Conservation (phyloP, 2,329 filamentous ascomycete species). For the Pseudogymnoascus sp. region DNA sequence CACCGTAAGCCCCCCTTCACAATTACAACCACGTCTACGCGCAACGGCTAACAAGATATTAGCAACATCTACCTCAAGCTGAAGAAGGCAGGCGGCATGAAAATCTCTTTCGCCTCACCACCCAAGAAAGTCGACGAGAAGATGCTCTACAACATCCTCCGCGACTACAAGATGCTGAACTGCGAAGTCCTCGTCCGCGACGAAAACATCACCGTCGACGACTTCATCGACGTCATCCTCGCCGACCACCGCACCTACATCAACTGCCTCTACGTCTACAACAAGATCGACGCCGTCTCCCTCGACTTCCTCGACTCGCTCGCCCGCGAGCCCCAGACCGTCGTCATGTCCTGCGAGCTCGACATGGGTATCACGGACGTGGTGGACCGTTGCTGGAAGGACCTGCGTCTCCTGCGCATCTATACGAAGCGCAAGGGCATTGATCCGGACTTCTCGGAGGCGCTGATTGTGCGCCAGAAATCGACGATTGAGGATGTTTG, state of each 20-base stretch:
- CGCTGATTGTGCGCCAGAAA: slow-evolving; percentile 82
- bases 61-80: slow-evolving; percentile 96
- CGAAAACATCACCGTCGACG: slow-evolving; percentile 91
- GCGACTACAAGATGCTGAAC: slow-evolving; percentile 98
- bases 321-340: slow-evolving; percentile 86
- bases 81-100: slow-evolving; percentile 97
- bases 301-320: slow-evolving; percentile 89
- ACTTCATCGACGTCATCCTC: slow-evolving; percentile 99
- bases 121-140: slow-evolving; percentile 93
- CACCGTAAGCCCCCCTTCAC: slow-evolving; percentile 56
- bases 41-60: slow-evolving; percentile 15
- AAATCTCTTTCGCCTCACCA: slow-evolving; percentile 88
- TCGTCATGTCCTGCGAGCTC: slow-evolving; percentile 95
- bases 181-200: slow-evolving; percentile 93
- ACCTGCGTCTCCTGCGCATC: slow-evolving; percentile 80
- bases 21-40: background rate
- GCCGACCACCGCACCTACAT: slow-evolving; percentile 98
- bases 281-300: slow-evolving; percentile 96
- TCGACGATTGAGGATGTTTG: slow-evolving; percentile 95
- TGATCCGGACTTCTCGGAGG: slow-evolving; percentile 84
- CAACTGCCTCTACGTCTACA: slow-evolving; percentile 91
- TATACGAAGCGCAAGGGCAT: slow-evolving; percentile 95
- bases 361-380: slow-evolving; percentile 91
- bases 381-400: slow-evolving; percentile 90
- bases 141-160: slow-evolving; percentile 95